Percentiles rank a stretch among this genome's conserved stretches.
Conservation (phyloP, 768 basidiomycete species). For the Leccinum longicurvipes region DNA sequence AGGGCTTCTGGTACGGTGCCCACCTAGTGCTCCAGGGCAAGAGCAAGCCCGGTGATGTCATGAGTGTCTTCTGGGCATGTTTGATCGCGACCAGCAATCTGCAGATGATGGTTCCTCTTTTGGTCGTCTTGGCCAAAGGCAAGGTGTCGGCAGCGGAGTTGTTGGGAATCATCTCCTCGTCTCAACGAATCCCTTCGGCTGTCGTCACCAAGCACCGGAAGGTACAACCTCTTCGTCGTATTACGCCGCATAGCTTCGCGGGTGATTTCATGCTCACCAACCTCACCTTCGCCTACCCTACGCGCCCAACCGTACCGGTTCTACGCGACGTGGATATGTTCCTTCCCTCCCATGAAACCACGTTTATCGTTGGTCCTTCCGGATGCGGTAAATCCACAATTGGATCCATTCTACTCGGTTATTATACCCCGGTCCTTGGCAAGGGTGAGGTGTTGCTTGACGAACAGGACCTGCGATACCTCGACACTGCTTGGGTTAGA, state of each 20-base stretch:
- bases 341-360: slow-evolving; percentile 68
- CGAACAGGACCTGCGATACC: slow-evolving; percentile 71
- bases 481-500: slow-evolving; percentile 70
- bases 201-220: slow-evolving; percentile 11
- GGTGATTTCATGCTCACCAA: slow-evolving; percentile 67
- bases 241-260: slow-evolving; percentile 56
- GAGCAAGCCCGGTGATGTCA: slow-evolving; percentile 71
- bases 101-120: slow-evolving; percentile 81
- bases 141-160: slow-evolving; percentile 44
- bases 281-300: slow-evolving; percentile 71
- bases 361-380: slow-evolving; percentile 77
- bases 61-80: slow-evolving; percentile 98
- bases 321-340: slow-evolving; percentile 60
- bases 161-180: slow-evolving; percentile 15
- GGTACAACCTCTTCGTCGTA: slow-evolving; percentile 49
- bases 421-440: slow-evolving; percentile 58
- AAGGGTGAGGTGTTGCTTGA: slow-evolving; percentile 74
- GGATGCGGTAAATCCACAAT: slow-evolving; percentile 78
- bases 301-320: slow-evolving; percentile 59
- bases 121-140: slow-evolving; percentile 64
- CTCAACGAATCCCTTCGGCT: slow-evolving; percentile 37
- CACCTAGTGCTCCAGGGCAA: slow-evolving; percentile 81
- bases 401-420: slow-evolving; percentile 59
- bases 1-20: slow-evolving; percentile 94
- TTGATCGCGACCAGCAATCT: slow-evolving; percentile 85